These are phyloP conservation scores for Blastobotrys apis DNA, from an alignment of 1,139 yeast species.

Conservation along the genomic window DNA sequence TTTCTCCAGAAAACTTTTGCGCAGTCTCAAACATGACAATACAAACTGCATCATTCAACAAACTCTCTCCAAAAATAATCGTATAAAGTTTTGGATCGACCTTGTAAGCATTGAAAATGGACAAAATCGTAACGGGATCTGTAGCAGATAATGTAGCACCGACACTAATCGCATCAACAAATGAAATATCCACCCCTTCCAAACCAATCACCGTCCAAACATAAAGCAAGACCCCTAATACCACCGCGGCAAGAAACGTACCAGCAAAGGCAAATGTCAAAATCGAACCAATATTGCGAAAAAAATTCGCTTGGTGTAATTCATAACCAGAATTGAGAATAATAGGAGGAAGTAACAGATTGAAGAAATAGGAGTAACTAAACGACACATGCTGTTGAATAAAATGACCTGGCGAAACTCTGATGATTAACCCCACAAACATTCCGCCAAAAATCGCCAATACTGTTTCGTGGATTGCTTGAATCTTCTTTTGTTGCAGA, in stretches of 20 bases:
- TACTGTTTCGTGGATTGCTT: conserved; percentile 95
- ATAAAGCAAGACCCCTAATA: conserved; percentile 76
- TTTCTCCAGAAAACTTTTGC: conserved; percentile 89
- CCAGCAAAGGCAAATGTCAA: conserved; percentile 96
- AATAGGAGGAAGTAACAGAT: conserved; percentile 90
- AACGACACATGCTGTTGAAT: conserved; percentile 96
- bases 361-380: conserved; percentile 91
- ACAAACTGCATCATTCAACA: conserved; percentile 94
- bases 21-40: conserved; percentile 99
- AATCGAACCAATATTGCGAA: conserved; percentile 86
- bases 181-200: conserved; percentile 81
- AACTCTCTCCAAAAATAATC: conserved; percentile 92
- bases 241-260: conserved; percentile 86
- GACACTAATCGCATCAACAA: conserved; percentile 93
- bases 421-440: conserved; percentile 87
- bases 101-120: conserved; percentile 94
- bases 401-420: conserved; percentile 91
- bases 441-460: conserved; percentile 93
- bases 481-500: conserved; percentile 83
- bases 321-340: conserved; percentile 95
- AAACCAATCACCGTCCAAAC: conserved; percentile 90
- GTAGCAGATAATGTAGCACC: conserved; percentile 98
- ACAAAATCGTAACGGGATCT: conserved; percentile 94
- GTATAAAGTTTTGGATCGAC: conserved; percentile 97
- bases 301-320: conserved; percentile 90